A percentile compares a stretch with the other conserved stretches of the same genome.
phyloP scores from a whole-genome alignment of 257 asterid species.

The Solanum sitiens region DNA sequence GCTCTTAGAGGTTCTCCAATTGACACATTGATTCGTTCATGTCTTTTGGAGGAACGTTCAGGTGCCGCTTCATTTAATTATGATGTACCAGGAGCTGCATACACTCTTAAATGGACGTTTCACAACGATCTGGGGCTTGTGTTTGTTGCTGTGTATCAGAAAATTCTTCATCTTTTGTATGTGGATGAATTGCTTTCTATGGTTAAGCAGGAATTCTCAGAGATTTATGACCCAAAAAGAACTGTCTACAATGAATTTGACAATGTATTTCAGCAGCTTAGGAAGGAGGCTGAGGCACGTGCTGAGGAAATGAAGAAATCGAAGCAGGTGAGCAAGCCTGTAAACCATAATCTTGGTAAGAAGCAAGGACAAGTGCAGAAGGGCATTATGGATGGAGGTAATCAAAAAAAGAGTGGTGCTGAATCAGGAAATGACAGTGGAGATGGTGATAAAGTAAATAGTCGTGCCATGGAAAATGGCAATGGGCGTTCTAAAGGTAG shows the following conservation, averaged over 20 bases:
- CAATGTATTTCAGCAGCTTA: conserved; percentile 70
- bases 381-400: conserved; percentile 52
- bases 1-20: conserved; percentile 95
- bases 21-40: conserved; percentile 80
- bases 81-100: conserved; percentile 83
- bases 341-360: conserved; percentile 36
- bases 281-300: conserved; percentile 88
- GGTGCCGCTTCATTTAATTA: conserved; percentile 83
- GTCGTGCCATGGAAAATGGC: conserved; percentile 40
- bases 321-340: conserved; percentile 55
- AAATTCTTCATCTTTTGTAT: conserved; percentile 80
- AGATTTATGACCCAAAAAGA: conserved; percentile 62
- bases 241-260: conserved; percentile 67
- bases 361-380: conserved; percentile 67
- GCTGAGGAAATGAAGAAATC: conserved; percentile 84
- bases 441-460: conserved; percentile 34
- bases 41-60: conserved; percentile 95
- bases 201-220: conserved; percentile 75
- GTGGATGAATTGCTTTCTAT: conserved; percentile 86
- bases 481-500: conserved; percentile 41
- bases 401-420: conserved; percentile 60
- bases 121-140: conserved; percentile 91
- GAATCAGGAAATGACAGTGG: conserved; percentile 56
- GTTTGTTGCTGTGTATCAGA: conserved; percentile 95
- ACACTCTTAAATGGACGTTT: conserved; percentile 94